Evolutionary conservation across 805 yeast species (phyloP), one percentile per base, ranked within the genome.

Genomic region (Kluyveromyces starmeri): DNA sequence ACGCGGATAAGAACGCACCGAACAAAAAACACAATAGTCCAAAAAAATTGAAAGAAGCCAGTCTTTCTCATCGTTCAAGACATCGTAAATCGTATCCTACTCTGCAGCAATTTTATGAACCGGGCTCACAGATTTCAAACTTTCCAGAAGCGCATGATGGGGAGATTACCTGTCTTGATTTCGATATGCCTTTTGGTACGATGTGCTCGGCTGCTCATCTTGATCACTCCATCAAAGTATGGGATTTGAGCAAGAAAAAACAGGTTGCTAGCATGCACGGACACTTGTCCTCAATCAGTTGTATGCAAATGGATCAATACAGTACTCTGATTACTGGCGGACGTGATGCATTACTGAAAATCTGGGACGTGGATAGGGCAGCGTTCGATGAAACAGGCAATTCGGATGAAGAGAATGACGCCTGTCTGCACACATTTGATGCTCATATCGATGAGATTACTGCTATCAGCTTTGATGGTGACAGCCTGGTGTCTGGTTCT

Each of bases 151-250:
- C 76, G 1, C 83, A 78, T 47, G 64, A 63, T 4, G 73, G 67
- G 28, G 43, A 71, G 2, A 62, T 82, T 15, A 67, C 73, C 1
- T 65, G 75, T 21, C 51, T 81, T 39, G 86, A 77, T 43, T 80
- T 81, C 51, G 85, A 80, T 49, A 62, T 70, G 16, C 89, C 89
- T 10, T 81, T 77, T 55, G 88, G 86, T 2, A 75, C 75, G 1
- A 46, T 84, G 55, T 88, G 85, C 2, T 71, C 88, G 11, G 84
- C 95, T 0, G 56, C 52, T 2, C 73, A 85, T 9, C 59, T 75
- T 45, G 95, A 85, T 52, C 83, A 78, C 51, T 73, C 81, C 0
- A 79, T 85, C 3, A 69, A 79, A 43, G 81, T 86, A 4, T 86
- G 95, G 95, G 94, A 86, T 61, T 56, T 81, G 46, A 70, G 78